Evolutionary conservation across 2,329 filamentous ascomycete genomes (phyloP), one percentile per base, ranked within the genome.

Genomic region (Aureobasidium namibiae): DNA sequence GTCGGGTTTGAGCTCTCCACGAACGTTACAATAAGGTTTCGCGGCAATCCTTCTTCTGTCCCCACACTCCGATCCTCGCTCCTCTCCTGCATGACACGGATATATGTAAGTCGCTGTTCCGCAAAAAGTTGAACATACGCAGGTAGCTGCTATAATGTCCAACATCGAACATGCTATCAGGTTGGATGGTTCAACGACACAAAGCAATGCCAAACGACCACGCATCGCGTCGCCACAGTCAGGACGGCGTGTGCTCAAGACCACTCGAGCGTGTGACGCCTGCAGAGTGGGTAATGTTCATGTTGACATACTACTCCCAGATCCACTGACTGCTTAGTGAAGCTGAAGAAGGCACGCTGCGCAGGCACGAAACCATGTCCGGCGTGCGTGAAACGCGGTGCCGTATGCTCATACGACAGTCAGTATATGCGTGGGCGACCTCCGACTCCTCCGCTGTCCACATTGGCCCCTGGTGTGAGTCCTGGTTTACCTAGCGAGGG

Each of bases 351-450:
- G 62, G 68, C 69, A 34, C 67, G 68, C 44, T 75, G 73, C 61
- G 68, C 65, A n/a, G 73, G 72, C 2, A 68, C 62, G 16, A 66
- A 69, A n/a, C 73, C 72, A 2, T 74, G 73, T 59, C 63, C 64
- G 2, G 61, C 68, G 1, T 74, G 72, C 61, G 61, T 57, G 24
- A 62, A 62, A 34, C 64, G 66, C 13, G 66, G 64, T 18, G 56
- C 63, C 7, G 59, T 59, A 16, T 80, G 77, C 66, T 74, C 76
- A 23, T 80, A 76, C 61, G 76, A 75, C 21, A 76, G 75, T 31
- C 72, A 73, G 0, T 80, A 80, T 62, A 74, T 72, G 34, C 69
- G 77, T 68, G 74, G 46, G 60, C 75, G 48, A 75, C 76, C 18
- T 70, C 74, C 41, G 68, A 78, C 38, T 64, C 72, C 58, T 66